Percentiles rank a stretch among this genome's conserved stretches.
Evolutionary conservation across 108 stramenopile species (phyloP).

Genomic region (Cyclotella sp.): DNA sequence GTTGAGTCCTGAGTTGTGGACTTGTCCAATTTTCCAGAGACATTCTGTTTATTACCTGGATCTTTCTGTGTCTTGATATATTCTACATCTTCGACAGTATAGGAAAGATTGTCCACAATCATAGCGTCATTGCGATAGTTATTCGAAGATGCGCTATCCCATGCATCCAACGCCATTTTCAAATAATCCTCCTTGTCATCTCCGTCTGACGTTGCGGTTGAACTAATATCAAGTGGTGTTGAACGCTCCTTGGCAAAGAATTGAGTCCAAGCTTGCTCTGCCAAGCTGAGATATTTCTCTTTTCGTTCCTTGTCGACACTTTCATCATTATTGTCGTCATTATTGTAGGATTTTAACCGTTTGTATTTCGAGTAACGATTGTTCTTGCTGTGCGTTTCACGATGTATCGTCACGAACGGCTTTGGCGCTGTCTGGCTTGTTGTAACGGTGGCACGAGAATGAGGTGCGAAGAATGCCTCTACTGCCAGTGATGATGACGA

Average conservation of each 20-base stretch:
- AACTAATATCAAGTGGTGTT: not conserved
- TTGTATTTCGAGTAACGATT: too few relatives aligned
- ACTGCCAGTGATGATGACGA: too few relatives aligned
- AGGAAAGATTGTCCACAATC: not conserved
- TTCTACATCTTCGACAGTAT: not conserved
- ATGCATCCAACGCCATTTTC: constrained; percentile 16
- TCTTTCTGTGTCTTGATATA: not conserved
- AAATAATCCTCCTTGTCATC: constrained; percentile 22
- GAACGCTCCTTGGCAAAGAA: constrained; percentile 3
- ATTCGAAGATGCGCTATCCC: constrained; percentile 4
- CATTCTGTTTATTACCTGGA: too few relatives aligned
- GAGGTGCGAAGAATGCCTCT: too few relatives aligned
- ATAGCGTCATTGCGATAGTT: not conserved
- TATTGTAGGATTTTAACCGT: too few relatives aligned
- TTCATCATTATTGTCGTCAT: not conserved
- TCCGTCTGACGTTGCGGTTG: too few relatives aligned
- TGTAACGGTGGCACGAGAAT: too few relatives aligned
- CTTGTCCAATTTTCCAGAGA: too few relatives aligned
- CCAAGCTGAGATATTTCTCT: constrained; percentile 2
- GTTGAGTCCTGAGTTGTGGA: too few relatives aligned
- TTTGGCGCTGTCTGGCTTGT: too few relatives aligned
- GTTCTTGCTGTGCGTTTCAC: too few relatives aligned
- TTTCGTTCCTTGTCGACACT: not conserved
- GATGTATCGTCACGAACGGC: too few relatives aligned
- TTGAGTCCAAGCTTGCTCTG: constrained; percentile 9